A percentile compares a stretch with the other conserved stretches of the same genome.
Evolutionary conservation across 345 rosid genomes (phyloP).

Genomic region (Rhodamnia argentea): DNA sequence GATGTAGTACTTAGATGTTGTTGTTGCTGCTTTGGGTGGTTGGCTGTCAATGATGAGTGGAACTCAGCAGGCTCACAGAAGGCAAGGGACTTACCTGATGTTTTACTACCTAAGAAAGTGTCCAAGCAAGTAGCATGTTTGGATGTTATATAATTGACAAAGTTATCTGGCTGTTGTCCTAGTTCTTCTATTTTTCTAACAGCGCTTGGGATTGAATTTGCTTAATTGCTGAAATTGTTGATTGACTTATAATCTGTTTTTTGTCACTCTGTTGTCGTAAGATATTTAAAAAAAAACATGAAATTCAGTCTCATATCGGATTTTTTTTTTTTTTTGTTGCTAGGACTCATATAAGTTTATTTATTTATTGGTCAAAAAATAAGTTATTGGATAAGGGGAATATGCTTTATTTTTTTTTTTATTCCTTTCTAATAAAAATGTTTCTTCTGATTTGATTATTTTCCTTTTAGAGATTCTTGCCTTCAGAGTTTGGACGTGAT

Average conservation of each 20-base stretch:
- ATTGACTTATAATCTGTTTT: neutral
- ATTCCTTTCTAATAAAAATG: neutral
- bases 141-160: neutral
- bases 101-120: neutral
- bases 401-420: neutral
- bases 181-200: neutral
- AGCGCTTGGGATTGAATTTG: neutral
- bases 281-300: too few relatives aligned
- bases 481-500: conserved; percentile 3
- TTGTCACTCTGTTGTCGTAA: too few relatives aligned
- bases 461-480: conserved; percentile 1
- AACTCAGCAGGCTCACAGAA: neutral
- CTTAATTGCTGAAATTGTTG: neutral
- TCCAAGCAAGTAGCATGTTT: neutral
- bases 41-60: neutral
- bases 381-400: neutral
- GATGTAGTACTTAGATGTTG: too few relatives aligned
- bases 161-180: neutral
- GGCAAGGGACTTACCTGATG: neutral
- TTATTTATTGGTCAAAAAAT: too few relatives aligned
- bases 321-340: too few relatives aligned
- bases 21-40: neutral
- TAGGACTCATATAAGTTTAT: too few relatives aligned
- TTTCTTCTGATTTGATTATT: neutral
- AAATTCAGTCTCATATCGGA: too few relatives aligned